phyloP scores from a whole-genome alignment of 306 rosid genomes.

The Quercus bicolor region DNA sequence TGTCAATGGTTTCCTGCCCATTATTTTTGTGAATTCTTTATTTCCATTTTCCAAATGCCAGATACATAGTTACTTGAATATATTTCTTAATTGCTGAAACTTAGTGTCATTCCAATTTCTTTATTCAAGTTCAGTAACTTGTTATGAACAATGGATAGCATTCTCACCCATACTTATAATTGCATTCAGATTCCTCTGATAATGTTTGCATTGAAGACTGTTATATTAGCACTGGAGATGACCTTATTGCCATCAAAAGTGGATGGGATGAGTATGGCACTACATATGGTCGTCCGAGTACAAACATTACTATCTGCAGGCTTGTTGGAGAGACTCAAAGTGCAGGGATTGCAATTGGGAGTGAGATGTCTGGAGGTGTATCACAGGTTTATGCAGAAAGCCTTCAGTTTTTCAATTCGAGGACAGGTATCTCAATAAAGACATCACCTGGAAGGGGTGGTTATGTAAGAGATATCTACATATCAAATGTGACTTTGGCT shows the following conservation, averaged over 20 bases:
- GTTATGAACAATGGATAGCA: background rate
- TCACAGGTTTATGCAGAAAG: slow-evolving; percentile 61
- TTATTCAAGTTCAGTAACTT: background rate
- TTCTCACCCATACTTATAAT: slow-evolving; percentile 21
- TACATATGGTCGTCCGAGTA: slow-evolving; percentile 61
- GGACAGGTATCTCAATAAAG: slow-evolving; percentile 56
- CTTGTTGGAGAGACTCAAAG: slow-evolving; percentile 49
- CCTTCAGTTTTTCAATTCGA: slow-evolving; percentile 47
- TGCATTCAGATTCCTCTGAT: slow-evolving; percentile 61
- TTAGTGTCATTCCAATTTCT: background rate
- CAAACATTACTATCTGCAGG: slow-evolving; percentile 51
- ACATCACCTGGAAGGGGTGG: slow-evolving; percentile 86
- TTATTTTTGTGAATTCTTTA: background rate
- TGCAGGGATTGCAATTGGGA: slow-evolving; percentile 76
- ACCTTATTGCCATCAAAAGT: slow-evolving; percentile 70
- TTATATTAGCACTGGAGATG: slow-evolving; percentile 82
- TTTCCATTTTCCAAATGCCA: background rate
- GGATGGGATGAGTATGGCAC: slow-evolving; percentile 90
- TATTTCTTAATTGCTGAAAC: background rate
- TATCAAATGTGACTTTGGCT: slow-evolving; percentile 55
- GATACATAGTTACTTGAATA: background rate
- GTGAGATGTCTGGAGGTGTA: slow-evolving; percentile 88
- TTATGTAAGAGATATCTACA: slow-evolving; percentile 60
- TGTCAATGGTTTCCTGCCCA: background rate
- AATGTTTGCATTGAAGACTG: slow-evolving; percentile 79